These are phyloP conservation scores for Pseudocercospora crystallina DNA, from an alignment of 2,329 filamentous ascomycete species.

Conservation along the genomic window DNA sequence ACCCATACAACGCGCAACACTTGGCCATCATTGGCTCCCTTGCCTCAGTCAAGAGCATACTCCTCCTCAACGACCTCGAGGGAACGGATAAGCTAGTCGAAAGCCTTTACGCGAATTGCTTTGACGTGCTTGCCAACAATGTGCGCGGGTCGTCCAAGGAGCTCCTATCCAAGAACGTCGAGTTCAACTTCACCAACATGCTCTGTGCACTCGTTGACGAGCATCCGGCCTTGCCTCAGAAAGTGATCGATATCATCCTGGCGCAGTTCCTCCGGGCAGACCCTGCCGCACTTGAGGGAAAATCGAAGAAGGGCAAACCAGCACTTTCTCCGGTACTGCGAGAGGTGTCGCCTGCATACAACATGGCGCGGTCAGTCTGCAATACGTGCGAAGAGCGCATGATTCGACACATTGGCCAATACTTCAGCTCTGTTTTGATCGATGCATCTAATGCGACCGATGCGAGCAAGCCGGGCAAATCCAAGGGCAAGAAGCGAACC, in stretches of 20 bases:
- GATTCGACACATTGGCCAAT: conserved; percentile 90
- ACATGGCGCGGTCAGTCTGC: conserved; percentile 94
- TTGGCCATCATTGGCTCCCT: conserved; percentile 87
- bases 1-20: conserved; percentile 91
- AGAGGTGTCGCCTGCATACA: conserved; percentile 86
- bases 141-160: conserved; percentile 74
- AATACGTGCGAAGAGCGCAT: conserved; percentile 88
- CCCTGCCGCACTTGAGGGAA: conserved; percentile 52
- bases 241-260: conserved; percentile 88
- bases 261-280: conserved; percentile 92
- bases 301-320: conserved; percentile 46
- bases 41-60: conserved; percentile 89
- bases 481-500: conserved; percentile 39
- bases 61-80: conserved; percentile 84
- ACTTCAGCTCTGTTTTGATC: conserved; percentile 95
- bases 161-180: conserved; percentile 86
- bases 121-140: conserved; percentile 83
- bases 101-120: conserved; percentile 81
- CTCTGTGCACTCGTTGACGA: conserved; percentile 87
- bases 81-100: conserved; percentile 76
- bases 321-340: conserved; percentile 54
- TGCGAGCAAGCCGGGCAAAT: conserved; percentile 50
- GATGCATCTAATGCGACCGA: conserved; percentile 60
- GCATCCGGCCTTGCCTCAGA: conserved; percentile 69
- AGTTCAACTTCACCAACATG: conserved; percentile 86